These are phyloP conservation scores for Globisporangium apiculatum DNA, from an alignment of 352 stramenopile genomes.

Conservation along the genomic window DNA sequence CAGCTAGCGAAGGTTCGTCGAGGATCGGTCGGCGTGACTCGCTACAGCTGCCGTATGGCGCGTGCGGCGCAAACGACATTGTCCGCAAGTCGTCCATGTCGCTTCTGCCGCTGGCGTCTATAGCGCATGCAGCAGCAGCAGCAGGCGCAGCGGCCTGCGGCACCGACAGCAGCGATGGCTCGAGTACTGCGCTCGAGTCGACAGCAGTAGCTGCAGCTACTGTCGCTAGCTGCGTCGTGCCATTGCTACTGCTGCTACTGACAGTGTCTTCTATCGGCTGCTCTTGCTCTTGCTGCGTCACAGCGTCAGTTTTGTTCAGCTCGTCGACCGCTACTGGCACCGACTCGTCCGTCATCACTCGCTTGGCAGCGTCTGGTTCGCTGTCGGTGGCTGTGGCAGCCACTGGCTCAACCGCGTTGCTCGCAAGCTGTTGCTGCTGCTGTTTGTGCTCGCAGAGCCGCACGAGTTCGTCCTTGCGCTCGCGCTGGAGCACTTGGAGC, in stretches of 20 bases:
- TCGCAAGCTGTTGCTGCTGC: conserved; percentile 6
- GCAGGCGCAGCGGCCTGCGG: not conserved
- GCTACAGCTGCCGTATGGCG: not conserved
- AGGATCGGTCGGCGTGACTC: no score
- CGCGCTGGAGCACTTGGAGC: conserved; percentile 37
- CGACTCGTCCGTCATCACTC: no score
- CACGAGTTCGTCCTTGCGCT: conserved; percentile 44
- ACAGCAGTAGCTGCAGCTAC: not conserved
- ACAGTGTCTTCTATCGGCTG: not conserved
- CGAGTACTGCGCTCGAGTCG: not conserved
- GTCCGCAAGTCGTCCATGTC: not conserved
- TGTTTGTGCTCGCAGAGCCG: conserved; percentile 24
- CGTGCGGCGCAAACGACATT: conserved; percentile 2
- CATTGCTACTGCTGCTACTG: not conserved
- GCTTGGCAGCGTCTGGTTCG: no score
- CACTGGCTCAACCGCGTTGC: not conserved
- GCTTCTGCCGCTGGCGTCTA: not conserved
- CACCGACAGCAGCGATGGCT: not conserved
- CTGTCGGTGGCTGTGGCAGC: no score
- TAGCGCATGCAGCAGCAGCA: no score
- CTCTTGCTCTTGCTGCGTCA: no score
- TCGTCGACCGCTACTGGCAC: no score
- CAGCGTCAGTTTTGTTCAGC: no score
- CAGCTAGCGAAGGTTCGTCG: no score
- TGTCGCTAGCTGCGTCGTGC: not conserved